Percentiles rank a stretch among this genome's conserved stretches.
Conservation (phyloP, 2,329 filamentous ascomycete species). For the Biscogniauxia sp. region DNA sequence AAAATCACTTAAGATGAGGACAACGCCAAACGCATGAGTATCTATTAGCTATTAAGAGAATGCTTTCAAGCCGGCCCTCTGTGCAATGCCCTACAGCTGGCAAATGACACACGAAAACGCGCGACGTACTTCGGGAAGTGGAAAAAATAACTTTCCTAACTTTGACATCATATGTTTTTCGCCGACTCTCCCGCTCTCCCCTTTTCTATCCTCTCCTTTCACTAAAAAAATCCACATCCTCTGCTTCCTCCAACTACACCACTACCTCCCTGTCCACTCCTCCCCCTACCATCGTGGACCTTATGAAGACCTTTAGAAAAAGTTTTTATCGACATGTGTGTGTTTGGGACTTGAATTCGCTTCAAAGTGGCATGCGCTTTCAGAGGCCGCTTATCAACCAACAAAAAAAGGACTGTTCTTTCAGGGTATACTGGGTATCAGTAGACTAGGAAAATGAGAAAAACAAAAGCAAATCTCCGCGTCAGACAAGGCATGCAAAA, state of each 20-base stretch:
- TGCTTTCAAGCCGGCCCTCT: constrained; percentile 21
- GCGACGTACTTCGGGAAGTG: constrained; percentile 16
- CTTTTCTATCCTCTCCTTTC: constrained; percentile 16
- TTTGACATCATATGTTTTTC: constrained; percentile 10
- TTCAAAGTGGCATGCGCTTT: background rate
- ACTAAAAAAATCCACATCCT: background rate
- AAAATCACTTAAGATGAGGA: background rate
- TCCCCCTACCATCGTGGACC: background rate
- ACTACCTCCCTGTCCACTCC: no score
- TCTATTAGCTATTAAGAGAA: constrained; percentile 36
- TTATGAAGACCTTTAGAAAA: background rate
- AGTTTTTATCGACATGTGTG: background rate
- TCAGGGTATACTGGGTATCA: constrained; percentile 39
- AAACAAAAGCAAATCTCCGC: constrained; percentile 28
- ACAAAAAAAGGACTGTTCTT: constrained; percentile 29
- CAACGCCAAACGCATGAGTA: constrained; percentile 23
- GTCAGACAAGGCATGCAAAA: constrained; percentile 34
- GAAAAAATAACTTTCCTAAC: constrained; percentile 18
- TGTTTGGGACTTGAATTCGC: background rate
- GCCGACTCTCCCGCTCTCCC: background rate
- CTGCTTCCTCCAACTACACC: no score
- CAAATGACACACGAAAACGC: constrained; percentile 17
- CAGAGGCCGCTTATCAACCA: constrained; percentile 10
- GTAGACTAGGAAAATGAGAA: constrained; percentile 33
- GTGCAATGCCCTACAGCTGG: constrained; percentile 25